Evolutionary conservation across 352 stramenopile genomes (phyloP).

Genomic region (Phytophthora litchii): DNA sequence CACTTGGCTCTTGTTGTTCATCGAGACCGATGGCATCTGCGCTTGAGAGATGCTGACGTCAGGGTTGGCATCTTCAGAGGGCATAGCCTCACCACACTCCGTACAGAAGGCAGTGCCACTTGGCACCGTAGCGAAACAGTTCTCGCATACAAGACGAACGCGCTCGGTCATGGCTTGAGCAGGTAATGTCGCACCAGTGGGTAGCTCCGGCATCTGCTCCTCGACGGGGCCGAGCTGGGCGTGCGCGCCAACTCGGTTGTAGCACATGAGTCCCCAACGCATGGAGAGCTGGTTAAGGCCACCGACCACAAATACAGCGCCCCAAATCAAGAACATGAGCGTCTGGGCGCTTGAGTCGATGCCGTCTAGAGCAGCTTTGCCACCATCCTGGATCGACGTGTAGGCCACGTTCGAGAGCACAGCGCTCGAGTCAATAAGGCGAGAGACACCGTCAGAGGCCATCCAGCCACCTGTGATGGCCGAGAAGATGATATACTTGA

Average conservation of each 20-base stretch:
- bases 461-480: conserved; percentile 78
- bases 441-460: conserved; percentile 71
- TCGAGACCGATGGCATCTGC: conserved; percentile 84
- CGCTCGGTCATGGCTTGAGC: conserved; percentile 62
- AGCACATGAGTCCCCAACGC: conserved; percentile 89
- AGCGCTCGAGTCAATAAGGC: conserved; percentile 60
- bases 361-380: conserved; percentile 47
- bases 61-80: conserved; percentile 66
- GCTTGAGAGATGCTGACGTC: conserved; percentile 89
- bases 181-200: conserved; percentile 64
- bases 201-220: conserved; percentile 78
- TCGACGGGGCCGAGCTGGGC: conserved; percentile 63
- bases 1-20: conserved; percentile 78
- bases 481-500: conserved; percentile 90
- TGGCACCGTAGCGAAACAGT: conserved; percentile 88
- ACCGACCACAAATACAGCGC: conserved; percentile 59
- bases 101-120: conserved; percentile 88
- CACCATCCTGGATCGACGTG: conserved; percentile 68
- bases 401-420: conserved; percentile 73
- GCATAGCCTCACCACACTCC: conserved; percentile 89
- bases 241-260: conserved; percentile 87
- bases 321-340: conserved; percentile 87
- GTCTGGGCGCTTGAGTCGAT: conserved; percentile 63
- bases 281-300: conserved; percentile 83
- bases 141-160: conserved; percentile 88